These are phyloP conservation scores for Linum usitatissimum DNA, from an alignment of 345 rosid genomes.

Conservation along the genomic window DNA sequence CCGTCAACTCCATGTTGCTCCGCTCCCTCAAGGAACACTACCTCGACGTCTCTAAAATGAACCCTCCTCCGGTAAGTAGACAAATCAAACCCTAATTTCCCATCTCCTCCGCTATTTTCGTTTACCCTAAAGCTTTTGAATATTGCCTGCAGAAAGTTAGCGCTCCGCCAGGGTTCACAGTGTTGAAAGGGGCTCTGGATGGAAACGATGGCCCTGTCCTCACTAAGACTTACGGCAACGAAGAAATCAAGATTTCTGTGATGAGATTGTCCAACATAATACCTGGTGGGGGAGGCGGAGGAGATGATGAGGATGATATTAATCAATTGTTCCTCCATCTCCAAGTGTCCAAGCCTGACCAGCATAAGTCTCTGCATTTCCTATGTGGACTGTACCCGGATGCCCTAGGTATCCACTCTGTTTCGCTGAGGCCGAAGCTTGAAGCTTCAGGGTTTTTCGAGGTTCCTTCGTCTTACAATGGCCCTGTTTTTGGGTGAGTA, in stretches of 20 bases:
- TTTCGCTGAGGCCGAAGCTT: constrained; percentile 61
- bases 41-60: constrained; percentile 72
- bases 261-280: constrained; percentile 46
- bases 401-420: constrained; percentile 81
- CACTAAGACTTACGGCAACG: constrained; percentile 44
- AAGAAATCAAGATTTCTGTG: constrained; percentile 57
- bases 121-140: not conserved
- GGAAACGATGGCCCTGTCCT: constrained; percentile 54
- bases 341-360: constrained; percentile 65
- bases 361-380: constrained; percentile 53
- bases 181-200: constrained; percentile 65
- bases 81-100: not conserved
- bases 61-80: constrained; percentile 69
- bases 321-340: constrained; percentile 82
- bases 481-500: constrained; percentile 70
- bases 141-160: constrained; percentile 50
- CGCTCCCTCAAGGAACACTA: constrained; percentile 95
- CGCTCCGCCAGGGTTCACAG: constrained; percentile 61
- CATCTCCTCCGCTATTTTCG: not conserved
- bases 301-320: constrained; percentile 47
- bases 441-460: constrained; percentile 28
- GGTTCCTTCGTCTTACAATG: constrained; percentile 43
- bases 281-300: constrained; percentile 35
- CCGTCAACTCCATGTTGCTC: constrained; percentile 61
- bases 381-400: constrained; percentile 91